Evolutionary conservation across 2,329 filamentous ascomycete species (phyloP).

Genomic region (Neofusicoccum umdonicola): DNA sequence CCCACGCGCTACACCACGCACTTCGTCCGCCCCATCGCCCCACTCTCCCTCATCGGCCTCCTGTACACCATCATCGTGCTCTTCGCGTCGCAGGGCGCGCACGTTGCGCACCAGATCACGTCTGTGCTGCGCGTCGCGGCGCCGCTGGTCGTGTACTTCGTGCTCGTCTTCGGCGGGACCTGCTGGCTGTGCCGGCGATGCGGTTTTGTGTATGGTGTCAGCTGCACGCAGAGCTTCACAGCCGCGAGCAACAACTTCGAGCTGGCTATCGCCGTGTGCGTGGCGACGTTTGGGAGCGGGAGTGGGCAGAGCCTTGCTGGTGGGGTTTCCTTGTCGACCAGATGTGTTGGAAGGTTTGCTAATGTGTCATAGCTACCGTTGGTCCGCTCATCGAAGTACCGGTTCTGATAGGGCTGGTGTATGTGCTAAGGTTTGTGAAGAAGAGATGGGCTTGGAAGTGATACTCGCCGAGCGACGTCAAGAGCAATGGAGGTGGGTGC

Average conservation of each 20-base stretch:
- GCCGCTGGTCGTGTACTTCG: constrained; percentile 78
- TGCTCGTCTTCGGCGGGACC: constrained; percentile 69
- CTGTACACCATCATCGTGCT: constrained; percentile 84
- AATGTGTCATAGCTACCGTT: constrained; percentile 54
- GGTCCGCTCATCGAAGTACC: constrained; percentile 86
- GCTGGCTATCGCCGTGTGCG: constrained; percentile 82
- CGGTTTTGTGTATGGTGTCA: constrained; percentile 71
- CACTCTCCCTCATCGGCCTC: constrained; percentile 77
- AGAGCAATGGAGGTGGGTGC: no score
- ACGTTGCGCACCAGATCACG: constrained; percentile 79
- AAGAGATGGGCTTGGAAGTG: constrained; percentile 55
- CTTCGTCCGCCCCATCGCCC: constrained; percentile 69
- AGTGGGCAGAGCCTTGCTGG: constrained; percentile 62
- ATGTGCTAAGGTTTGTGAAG: constrained; percentile 63
- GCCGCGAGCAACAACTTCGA: constrained; percentile 94
- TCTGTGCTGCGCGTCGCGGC: constrained; percentile 78
- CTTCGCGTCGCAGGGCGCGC: constrained; percentile 75
- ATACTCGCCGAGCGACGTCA: neutral
- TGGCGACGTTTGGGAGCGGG: constrained; percentile 68
- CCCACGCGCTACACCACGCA: constrained; percentile 62
- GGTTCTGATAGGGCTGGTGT: constrained; percentile 74
- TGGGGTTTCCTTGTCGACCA: constrained; percentile 58
- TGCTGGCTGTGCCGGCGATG: constrained; percentile 60
- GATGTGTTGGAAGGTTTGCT: no score
- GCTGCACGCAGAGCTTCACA: constrained; percentile 78